Base-by-base conservation (phyloP, 1,284 basidiomycete genomes). In the Farysia itapuensis region DNA sequence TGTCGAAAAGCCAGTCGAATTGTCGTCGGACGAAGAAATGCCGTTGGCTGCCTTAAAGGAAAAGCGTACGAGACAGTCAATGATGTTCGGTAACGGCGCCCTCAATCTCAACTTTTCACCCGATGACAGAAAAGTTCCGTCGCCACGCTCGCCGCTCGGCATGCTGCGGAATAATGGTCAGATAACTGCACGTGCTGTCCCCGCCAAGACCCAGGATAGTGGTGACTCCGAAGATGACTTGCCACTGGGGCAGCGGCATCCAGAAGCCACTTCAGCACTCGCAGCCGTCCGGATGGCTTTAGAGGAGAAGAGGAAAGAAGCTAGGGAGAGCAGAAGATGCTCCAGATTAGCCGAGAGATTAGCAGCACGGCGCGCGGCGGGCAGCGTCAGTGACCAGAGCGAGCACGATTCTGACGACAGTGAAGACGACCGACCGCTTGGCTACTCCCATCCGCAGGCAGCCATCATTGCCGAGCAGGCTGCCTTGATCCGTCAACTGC, bases 391-490 rank as follows among this genome's bases (percentile, higher is more conserved):
- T 11, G 26, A 28, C 11, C 9, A 28, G 9, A 28, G 26, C 20
- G 31, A 33, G 23, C 15, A 14, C 31, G 21, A 22, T 15, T 16
- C 45, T 4, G 41, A 45, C 4, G 33, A 21, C 8, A 67, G 66
- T 26, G 68, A 73, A 25, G 68, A 66, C 35, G 53, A 71, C 45
- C 39, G 44, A 33, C 70, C 72, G 5, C 50, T 75, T 7, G 73
- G 70, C 21, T 45, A 44, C 8, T 47, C 47, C 12, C 72, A 74
- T 31, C 70, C 70, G 1, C 70, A 75, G 28, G 72, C 73, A 0
- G 73, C 70, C 13, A 66, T 75, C 47, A 74, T 75, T 30, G 72
- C 72, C 5, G 68, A 74, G 39, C 72, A 75, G 30, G 67, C 70
- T 4, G 70, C 68, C 4, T 34, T 70, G 15, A 74, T 75, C 25